Conservation (phyloP, 139 green algal species). For the Chloropicon primus region DNA sequence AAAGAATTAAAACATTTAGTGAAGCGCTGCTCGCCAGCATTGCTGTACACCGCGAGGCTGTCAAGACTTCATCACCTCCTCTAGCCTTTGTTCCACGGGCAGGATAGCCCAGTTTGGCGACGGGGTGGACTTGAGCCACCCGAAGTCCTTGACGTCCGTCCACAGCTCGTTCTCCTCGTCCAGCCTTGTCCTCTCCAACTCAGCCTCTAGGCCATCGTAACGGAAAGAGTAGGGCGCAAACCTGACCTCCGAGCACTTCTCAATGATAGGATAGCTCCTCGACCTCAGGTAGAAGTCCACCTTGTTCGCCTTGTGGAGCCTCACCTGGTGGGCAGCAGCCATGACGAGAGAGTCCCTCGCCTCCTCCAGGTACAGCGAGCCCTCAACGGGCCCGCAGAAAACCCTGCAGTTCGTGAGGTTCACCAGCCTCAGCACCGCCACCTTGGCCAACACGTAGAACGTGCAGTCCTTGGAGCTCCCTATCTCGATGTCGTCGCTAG, state of each 20-base stretch:
- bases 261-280: constrained; percentile 56
- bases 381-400: constrained; percentile 11
- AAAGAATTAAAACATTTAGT: no score
- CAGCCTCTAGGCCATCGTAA: constrained; percentile 6
- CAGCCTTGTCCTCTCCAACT: constrained; percentile 6
- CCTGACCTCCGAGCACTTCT: constrained; percentile 42
- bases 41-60: no score
- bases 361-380: constrained; percentile 10
- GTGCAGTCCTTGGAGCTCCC: not conserved
- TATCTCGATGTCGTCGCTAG: not conserved
- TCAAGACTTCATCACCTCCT: not conserved
- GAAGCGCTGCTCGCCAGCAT: no score
- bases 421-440: not conserved
- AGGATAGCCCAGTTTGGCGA: constrained; percentile 57
- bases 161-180: constrained; percentile 14
- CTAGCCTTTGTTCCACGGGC: constrained; percentile 15
- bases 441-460: not conserved
- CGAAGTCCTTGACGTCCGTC: constrained; percentile 65
- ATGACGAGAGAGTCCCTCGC: constrained; percentile 4
- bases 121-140: constrained; percentile 53
- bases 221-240: constrained; percentile 39
- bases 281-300: constrained; percentile 48
- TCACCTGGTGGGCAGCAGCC: constrained; percentile 26
- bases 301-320: constrained; percentile 41
- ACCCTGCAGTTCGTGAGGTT: constrained; percentile 11